Percentiles rank a stretch among this genome's conserved stretches.
Conservation (phyloP, 768 basidiomycete genomes). For the Tulasnella sp. region DNA sequence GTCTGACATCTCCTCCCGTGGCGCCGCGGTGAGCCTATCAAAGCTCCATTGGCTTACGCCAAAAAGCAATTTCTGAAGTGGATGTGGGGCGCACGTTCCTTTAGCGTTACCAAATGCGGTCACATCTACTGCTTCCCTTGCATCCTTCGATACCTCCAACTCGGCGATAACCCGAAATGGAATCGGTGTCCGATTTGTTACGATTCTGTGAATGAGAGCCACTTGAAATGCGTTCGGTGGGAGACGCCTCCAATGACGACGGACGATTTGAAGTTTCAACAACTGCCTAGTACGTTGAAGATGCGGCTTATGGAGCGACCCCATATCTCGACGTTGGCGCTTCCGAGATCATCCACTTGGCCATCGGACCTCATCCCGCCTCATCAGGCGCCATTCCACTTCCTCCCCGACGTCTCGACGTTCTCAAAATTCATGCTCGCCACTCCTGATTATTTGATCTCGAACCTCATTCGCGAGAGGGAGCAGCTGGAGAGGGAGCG, state of each 20-base stretch:
- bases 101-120: conserved; percentile 86
- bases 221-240: conserved; percentile 92
- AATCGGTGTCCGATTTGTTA: conserved; percentile 93
- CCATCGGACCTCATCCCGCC: conserved; percentile 86
- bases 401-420: conserved; percentile 79
- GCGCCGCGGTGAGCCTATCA: conserved; percentile 45
- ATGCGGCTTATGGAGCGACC: conserved; percentile 91
- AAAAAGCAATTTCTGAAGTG: background rate
- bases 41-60: conserved; percentile 19
- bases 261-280: background rate
- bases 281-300: conserved; percentile 33
- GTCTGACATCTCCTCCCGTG: conserved; percentile 69
- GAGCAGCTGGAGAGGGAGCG: conserved; percentile 64
- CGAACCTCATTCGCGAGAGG: conserved; percentile 62
- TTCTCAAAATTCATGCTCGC: conserved; percentile 96
- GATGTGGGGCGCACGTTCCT: background rate
- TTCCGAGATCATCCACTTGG: conserved; percentile 88
- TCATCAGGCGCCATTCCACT: conserved; percentile 91
- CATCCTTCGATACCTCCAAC: conserved; percentile 80
- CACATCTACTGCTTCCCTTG: conserved; percentile 97
- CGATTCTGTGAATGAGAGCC: conserved; percentile 81
- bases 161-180: conserved; percentile 74
- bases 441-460: conserved; percentile 71
- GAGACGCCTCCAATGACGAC: conserved; percentile 23
- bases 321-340: conserved; percentile 86